Base-by-base conservation (phyloP, 768 basidiomycete species). In the Phlebiopsis gigantea region DNA sequence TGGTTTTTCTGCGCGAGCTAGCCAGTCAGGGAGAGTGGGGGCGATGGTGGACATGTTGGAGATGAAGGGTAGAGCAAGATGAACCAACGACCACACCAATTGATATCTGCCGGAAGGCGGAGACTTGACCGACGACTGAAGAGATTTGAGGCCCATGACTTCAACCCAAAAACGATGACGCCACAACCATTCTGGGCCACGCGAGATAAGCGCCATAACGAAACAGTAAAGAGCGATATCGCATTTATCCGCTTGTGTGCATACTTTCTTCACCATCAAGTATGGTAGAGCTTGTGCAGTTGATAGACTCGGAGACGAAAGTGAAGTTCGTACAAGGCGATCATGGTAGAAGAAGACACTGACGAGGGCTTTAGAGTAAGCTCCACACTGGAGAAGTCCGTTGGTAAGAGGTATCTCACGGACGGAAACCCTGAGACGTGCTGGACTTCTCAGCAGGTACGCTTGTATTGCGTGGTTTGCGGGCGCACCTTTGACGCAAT, bases 391-490 rank as follows among this genome's bases (percentile, higher is more conserved):
- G 86, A 90, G 67, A 90, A 87, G 68, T 79, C 83, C 4, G 81
- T 78, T 14, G 81, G 82, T 19, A 91, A 88, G 72, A 87, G 84
- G 66, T 69, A 82, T 66, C 76, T 92, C 21, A 77, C 82, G 26
- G 90, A 92, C 64, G 74, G 77, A 24, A 87, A 74, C 61, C 81
- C 83, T 53, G 90, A 89, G 67, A 92, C 89, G 7, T 92, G 90
- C 68, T 92, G 90, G 89, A 85, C 88, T 22, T 90, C 89, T 15
- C 84, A 85, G 69, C 86, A 88, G 78, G 89, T 87, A 57, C 34
- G 46, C 54, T 24, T 14, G 25, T 5, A 31, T 46, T 10, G 45
- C 31, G 10, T 4, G 2, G 8, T 2, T 12, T 4, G 25, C 15
- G 42, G 28, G 34, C 47, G 45, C 19, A 46, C 51, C 53, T 25